Base-by-base conservation (phyloP, 805 yeast species). In the Vanderwaltozyma yarrowii region DNA sequence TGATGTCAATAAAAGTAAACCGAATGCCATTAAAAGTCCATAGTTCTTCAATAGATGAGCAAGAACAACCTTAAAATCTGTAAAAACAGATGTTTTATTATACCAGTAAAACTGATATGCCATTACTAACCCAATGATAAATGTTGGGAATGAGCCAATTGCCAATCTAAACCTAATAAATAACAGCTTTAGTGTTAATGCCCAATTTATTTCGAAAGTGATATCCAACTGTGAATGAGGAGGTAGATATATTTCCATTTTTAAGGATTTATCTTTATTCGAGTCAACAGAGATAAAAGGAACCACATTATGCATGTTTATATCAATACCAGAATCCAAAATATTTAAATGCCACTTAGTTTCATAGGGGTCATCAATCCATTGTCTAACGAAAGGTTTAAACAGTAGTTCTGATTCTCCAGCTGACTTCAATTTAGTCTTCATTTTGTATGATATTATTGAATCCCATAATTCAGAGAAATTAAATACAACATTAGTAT, bases 161-260 rank as follows among this genome's bases (percentile, higher is more conserved):
- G 83, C 75, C 12, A 89, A 68, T 50, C 98, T 69, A 58, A 82
- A 89, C 39, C 94, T 67, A 47, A 87, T 65, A 4, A 83, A 79
- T 33, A 88, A 60, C 45, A 81, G 67, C 40, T 78, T 80, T 42
- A 88, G 58, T 28, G 89, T 79, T 32, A 57, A 31, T 1, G 34
- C 17, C 58, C 61, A 51, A 36, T 53, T 47, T 13, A 56, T 41
- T 19, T 36, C 33, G 26, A 58, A 23, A 5, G n/a, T 32, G 12
- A 56, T 23, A n/a, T 37, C 32, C 4, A 51, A 20, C 9, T 44
- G 30, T 15, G 30, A 30, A n/a, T 45, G 31, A 5, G 56, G 55
- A 5, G 62, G 60, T 20, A 46, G 25, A 18, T 48, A 36, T 8
- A 54, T 32, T 15, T 47, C 44, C 19, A 60, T 40, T 27, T 49